A percentile compares a stretch with the other conserved stretches of the same genome.
Evolutionary conservation across 257 asterid genomes (phyloP).

Genomic region (Henckelia pumila): DNA sequence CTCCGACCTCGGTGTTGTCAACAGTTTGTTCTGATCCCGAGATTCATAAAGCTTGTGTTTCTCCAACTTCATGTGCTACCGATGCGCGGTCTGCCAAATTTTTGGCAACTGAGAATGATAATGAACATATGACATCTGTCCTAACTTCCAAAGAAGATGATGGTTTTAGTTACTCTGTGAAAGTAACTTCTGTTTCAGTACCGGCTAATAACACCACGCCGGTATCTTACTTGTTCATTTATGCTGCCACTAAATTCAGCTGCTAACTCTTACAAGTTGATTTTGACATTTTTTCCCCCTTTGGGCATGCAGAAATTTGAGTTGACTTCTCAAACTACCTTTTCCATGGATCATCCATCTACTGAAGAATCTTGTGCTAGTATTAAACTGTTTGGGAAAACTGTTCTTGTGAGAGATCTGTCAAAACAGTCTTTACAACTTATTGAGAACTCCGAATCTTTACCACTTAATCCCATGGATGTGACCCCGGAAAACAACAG

Average conservation of each 20-base stretch:
- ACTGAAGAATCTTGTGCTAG: conserved; percentile 32
- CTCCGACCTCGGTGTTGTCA: conserved; percentile 80
- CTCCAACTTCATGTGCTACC: conserved; percentile 47
- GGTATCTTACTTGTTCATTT: conserved; percentile 34
- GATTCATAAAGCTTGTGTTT: conserved; percentile 42
- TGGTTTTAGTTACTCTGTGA: conserved; percentile 32
- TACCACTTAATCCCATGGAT: conserved; percentile 19
- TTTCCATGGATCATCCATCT: conserved; percentile 36
- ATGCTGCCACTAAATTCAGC: not conserved
- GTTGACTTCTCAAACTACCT: conserved; percentile 36
- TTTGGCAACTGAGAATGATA: conserved; percentile 31
- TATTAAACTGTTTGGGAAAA: conserved; percentile 76
- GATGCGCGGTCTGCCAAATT: conserved; percentile 45
- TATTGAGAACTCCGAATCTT: conserved; percentile 22
- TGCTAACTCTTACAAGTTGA: not conserved
- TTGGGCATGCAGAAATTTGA: conserved; percentile 47
- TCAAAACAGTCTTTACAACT: conserved; percentile 30
- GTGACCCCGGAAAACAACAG: conserved; percentile 23
- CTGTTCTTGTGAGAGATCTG: conserved; percentile 43
- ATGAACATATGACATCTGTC: conserved; percentile 40
- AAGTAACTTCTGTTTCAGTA: conserved; percentile 26
- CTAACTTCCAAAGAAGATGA: conserved; percentile 30
- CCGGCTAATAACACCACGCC: conserved; percentile 25
- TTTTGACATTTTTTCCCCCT: conserved; percentile 11
- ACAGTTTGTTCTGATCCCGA: conserved; percentile 44